phyloP scores from a whole-genome alignment of 164 flowering plant genomes.

The Vitis amurensis region DNA sequence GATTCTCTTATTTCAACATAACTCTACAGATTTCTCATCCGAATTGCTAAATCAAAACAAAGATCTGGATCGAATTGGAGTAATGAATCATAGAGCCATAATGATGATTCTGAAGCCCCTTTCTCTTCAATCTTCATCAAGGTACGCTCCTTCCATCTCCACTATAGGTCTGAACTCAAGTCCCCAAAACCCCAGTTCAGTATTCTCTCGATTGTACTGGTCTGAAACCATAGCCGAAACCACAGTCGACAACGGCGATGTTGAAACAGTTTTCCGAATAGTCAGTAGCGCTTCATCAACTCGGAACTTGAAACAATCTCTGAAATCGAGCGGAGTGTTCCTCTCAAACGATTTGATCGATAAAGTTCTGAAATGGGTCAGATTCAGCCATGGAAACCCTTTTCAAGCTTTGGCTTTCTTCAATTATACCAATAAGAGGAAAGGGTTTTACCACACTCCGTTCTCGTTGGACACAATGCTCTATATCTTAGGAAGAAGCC shows the following conservation, averaged over 20 bases:
- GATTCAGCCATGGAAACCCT: constrained; percentile 79
- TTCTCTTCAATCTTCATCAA: constrained; percentile 8
- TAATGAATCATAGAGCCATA: too few relatives aligned
- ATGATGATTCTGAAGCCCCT: constrained; percentile 6
- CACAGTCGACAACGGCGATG: constrained; percentile 17
- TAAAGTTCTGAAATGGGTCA: constrained; percentile 62
- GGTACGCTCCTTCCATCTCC: constrained; percentile 21
- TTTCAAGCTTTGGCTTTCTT: constrained; percentile 67
- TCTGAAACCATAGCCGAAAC: constrained; percentile 7
- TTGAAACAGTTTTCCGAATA: constrained; percentile 38
- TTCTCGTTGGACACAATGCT: constrained; percentile 74
- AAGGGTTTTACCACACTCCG: constrained; percentile 64
- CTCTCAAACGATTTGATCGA: constrained; percentile 71
- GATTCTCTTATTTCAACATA: too few relatives aligned
- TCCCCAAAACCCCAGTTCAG: constrained; percentile 11
- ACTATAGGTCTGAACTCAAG: not conserved
- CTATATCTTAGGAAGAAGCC: constrained; percentile 66
- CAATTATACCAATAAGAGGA: constrained; percentile 35
- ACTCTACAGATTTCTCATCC: too few relatives aligned
- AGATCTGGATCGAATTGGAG: too few relatives aligned
- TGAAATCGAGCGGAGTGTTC: constrained; percentile 42
- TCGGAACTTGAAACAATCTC: constrained; percentile 38
- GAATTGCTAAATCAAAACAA: too few relatives aligned
- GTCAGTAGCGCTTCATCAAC: constrained; percentile 37
- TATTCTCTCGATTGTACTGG: constrained; percentile 16